phyloP scores from a whole-genome alignment of 768 basidiomycete species.

The Cystofilobasidium ferigula region DNA sequence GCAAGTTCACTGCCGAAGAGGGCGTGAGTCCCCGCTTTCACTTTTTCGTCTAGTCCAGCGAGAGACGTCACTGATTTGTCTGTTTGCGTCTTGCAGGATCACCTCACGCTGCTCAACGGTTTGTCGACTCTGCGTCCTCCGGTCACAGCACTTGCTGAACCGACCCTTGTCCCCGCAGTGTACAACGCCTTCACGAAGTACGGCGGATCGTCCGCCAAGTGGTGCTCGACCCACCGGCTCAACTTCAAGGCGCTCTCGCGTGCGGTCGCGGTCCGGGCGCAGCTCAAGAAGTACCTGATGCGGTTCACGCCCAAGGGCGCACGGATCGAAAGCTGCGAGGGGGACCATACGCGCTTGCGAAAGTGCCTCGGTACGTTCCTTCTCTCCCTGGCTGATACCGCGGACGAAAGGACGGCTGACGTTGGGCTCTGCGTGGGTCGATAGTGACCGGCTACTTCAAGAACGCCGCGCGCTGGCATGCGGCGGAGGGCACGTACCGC shows the following conservation, averaged over 20 bases:
- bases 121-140: slow-evolving; percentile 18
- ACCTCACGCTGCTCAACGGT: slow-evolving; percentile 89
- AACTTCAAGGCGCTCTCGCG: slow-evolving; percentile 91
- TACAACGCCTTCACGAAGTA: slow-evolving; percentile 86
- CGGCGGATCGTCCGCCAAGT: slow-evolving; percentile 61
- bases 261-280: slow-evolving; percentile 86
- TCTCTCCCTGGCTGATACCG: not conserved
- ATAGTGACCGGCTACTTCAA: slow-evolving; percentile 39
- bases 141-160: not conserved
- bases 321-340: slow-evolving; percentile 73
- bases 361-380: slow-evolving; percentile 52
- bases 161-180: not conserved
- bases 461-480: slow-evolving; percentile 72
- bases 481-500: slow-evolving; percentile 84
- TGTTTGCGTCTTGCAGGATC: slow-evolving; percentile 52
- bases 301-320: slow-evolving; percentile 52
- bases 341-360: slow-evolving; percentile 70
- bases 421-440: not conserved
- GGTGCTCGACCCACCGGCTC: slow-evolving; percentile 85
- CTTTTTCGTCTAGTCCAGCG: not conserved
- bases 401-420: too few relatives aligned
- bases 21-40: slow-evolving; percentile 50
- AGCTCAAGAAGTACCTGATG: slow-evolving; percentile 87
- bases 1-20: slow-evolving; percentile 97
- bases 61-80: not conserved